Conservation (phyloP, 2,329 filamentous ascomycete species). For the Talaromyces sp. region DNA sequence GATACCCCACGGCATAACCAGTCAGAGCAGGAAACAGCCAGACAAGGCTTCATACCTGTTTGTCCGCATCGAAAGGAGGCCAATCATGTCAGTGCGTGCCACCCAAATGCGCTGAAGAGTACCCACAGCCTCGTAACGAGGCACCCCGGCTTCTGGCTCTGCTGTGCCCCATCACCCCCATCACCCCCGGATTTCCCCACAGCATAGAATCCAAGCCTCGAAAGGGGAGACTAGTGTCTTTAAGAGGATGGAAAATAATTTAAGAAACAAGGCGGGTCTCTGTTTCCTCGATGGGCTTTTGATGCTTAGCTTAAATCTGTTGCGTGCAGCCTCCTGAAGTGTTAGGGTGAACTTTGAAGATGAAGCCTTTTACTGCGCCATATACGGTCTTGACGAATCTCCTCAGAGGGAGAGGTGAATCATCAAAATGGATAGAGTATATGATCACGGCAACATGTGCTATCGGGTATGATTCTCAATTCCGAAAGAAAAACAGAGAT, state of each 20-base stretch:
- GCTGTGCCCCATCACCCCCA: too few species aligned
- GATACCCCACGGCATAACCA: too few species aligned
- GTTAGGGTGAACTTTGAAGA: not conserved
- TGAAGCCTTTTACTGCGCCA: not conserved
- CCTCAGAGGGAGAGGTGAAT: not conserved
- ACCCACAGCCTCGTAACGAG: not conserved
- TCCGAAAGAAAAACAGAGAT: not conserved
- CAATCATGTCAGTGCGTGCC: not conserved
- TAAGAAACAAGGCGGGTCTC: not conserved
- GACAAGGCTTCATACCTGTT: too few species aligned
- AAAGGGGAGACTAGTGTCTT: not conserved
- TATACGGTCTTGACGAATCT: not conserved
- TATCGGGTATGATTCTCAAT: not conserved
- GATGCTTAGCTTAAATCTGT: not conserved
- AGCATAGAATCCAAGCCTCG: not conserved
- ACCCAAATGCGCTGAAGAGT: not conserved
- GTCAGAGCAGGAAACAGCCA: too few species aligned
- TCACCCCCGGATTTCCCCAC: not conserved
- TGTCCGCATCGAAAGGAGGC: too few species aligned
- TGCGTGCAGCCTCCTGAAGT: not conserved
- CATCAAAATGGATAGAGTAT: slow-evolving; percentile 6
- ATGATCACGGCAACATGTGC: slow-evolving; percentile 5
- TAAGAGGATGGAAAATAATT: not conserved
- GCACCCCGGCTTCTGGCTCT: not conserved
- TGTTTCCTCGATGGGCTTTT: too few species aligned